Evolutionary conservation across 2,329 filamentous ascomycete species (phyloP).

Genomic region (Dactylellina cionopaga): DNA sequence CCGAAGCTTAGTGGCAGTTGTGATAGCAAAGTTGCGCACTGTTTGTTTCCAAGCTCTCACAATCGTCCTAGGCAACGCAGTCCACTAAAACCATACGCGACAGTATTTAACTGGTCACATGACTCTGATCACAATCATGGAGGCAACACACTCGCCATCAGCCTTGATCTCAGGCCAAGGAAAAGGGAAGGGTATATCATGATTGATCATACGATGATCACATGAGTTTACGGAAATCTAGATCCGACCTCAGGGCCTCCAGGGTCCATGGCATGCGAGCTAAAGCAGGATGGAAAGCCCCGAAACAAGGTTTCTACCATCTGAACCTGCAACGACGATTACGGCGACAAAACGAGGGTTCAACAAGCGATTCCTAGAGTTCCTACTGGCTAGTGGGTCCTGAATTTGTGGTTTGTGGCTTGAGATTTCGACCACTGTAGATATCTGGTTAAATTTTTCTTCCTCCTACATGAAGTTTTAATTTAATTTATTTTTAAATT

Average conservation of each 20-base stretch:
- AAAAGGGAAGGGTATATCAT: too few species aligned
- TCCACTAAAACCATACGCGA: too few species aligned
- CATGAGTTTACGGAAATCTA: too few species aligned
- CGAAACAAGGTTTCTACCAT: constrained; percentile 29
- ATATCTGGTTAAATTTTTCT: background rate
- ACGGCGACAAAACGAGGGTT: constrained; percentile 13
- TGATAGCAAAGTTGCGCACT: constrained; percentile 4
- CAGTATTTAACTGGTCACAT: too few species aligned
- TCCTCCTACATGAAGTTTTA: background rate
- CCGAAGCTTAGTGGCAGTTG: background rate
- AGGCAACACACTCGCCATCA: too few species aligned
- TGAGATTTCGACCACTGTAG: background rate
- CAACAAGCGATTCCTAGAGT: background rate
- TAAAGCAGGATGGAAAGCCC: constrained; percentile 19
- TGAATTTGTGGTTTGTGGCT: constrained; percentile 14
- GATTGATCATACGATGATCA: too few species aligned
- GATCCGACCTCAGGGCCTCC: background rate
- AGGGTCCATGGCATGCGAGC: constrained; percentile 13
- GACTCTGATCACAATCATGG: too few species aligned
- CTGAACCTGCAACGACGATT: constrained; percentile 30
- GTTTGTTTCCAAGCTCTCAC: constrained; percentile 3
- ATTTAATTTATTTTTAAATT: background rate
- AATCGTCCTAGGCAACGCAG: background rate
- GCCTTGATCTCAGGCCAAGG: too few species aligned
- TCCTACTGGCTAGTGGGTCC: background rate